Percentiles rank a stretch among this genome's conserved stretches.
Evolutionary conservation across 192 early-diverging fungal genomes (phyloP).

Genomic region (Endogone sp.): DNA sequence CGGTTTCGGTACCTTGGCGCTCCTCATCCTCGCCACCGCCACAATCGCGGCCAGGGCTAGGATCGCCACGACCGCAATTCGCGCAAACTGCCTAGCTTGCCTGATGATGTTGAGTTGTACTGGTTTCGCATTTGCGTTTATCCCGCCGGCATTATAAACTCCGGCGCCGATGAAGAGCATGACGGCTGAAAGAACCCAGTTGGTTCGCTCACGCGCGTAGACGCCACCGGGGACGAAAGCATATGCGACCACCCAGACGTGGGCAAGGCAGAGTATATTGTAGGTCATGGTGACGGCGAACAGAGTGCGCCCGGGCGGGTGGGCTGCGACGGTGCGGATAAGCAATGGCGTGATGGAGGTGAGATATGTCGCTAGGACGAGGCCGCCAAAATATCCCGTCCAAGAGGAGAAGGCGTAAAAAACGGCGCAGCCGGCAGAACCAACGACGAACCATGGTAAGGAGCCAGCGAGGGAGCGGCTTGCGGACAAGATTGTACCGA

Average conservation of each 20-base stretch:
- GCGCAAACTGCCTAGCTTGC: conserved; percentile 32
- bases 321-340: conserved; percentile 47
- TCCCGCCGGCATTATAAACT: conserved; percentile 32
- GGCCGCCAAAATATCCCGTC: conserved; percentile 59
- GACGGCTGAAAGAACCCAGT: conserved; percentile 58
- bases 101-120: conserved; percentile 20
- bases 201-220: conserved; percentile 68
- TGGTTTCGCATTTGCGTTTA: neutral
- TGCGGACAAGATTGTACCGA: conserved; percentile 50
- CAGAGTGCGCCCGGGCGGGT: conserved; percentile 64
- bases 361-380: conserved; percentile 56
- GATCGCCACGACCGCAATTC: conserved; percentile 32
- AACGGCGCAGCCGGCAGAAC: conserved; percentile 42
- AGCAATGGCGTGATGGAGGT: conserved; percentile 57
- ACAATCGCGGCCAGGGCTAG: conserved; percentile 32
- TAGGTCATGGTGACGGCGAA: conserved; percentile 58
- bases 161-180: conserved; percentile 59
- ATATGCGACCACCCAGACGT: conserved; percentile 81
- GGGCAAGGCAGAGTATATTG: conserved; percentile 66
- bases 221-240: conserved; percentile 80
- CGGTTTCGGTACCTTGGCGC: conserved; percentile 46
- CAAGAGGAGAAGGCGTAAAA: conserved; percentile 58
- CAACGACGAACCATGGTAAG: conserved; percentile 57
- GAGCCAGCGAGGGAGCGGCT: conserved; percentile 39
- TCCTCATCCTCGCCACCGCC: conserved; percentile 41